phyloP scores from a whole-genome alignment of 345 rosid species.

The Dipteronia sinensis region DNA sequence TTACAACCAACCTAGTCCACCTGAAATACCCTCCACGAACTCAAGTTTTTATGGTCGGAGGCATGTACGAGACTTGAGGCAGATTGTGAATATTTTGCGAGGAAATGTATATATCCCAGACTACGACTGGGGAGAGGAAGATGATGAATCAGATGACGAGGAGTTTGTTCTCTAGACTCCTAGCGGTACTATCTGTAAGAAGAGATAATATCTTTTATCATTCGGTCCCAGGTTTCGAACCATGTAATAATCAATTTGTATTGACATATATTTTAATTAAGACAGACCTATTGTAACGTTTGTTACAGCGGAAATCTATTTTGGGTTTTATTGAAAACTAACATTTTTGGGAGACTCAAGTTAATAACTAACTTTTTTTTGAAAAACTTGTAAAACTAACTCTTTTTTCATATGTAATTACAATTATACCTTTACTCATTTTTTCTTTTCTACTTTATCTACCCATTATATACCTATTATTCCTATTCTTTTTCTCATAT shows the following conservation, averaged over 20 bases:
- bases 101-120: constrained; percentile 44
- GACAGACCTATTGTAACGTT: too few species aligned
- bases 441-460: too few species aligned
- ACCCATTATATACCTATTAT: too few species aligned
- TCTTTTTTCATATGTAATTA: too few species aligned
- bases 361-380: too few species aligned
- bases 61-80: constrained; percentile 46
- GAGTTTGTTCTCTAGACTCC: constrained; percentile 23
- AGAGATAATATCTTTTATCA: not conserved
- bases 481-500: too few species aligned
- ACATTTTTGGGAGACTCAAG: too few species aligned
- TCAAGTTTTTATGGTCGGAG: constrained; percentile 20
- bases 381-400: too few species aligned
- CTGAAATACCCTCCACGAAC: constrained; percentile 17
- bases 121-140: constrained; percentile 46
- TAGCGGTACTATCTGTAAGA: not conserved
- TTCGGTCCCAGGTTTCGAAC: not conserved
- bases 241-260: not conserved
- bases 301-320: not conserved
- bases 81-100: constrained; percentile 46
- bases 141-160: constrained; percentile 49
- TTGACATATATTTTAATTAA: too few species aligned
- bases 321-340: too few species aligned
- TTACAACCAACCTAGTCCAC: constrained; percentile 36
- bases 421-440: too few species aligned